Conservation (phyloP, 2,329 filamentous ascomycete species). For the Myriangium duriaei region DNA sequence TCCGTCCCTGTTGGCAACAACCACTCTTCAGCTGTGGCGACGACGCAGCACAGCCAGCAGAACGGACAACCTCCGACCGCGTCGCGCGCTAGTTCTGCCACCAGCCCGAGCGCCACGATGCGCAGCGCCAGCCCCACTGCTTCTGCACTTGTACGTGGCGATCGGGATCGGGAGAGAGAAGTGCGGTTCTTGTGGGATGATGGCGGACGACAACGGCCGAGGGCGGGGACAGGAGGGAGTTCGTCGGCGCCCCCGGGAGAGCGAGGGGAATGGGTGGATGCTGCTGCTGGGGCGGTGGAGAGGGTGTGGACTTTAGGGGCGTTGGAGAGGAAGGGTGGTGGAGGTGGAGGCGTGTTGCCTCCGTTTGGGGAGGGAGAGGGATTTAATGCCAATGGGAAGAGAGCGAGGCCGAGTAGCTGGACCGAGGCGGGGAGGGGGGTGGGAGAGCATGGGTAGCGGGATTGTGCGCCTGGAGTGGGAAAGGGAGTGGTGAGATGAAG, state of each 20-base stretch:
- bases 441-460: not conserved
- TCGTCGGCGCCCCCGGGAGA: not conserved
- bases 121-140: conserved; percentile 2
- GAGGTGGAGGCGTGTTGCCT: not conserved
- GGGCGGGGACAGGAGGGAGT: not conserved
- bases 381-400: conserved; percentile 12
- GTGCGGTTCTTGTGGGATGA: conserved; percentile 9
- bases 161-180: conserved; percentile 4
- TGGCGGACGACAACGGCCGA: conserved; percentile 1
- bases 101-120: not conserved
- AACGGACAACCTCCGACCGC: not conserved
- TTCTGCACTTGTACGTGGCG: not conserved
- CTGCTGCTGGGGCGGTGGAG: conserved; percentile 4
- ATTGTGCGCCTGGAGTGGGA: too few relatives aligned
- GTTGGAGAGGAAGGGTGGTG: not conserved
- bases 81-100: not conserved
- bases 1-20: not conserved
- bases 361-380: not conserved
- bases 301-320: conserved; percentile 4
- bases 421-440: not conserved
- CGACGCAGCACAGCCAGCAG: conserved; percentile 3
- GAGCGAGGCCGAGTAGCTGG: conserved; percentile 6
- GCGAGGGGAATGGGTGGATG: conserved; percentile 5
- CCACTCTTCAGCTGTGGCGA: not conserved
- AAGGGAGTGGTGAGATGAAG: not conserved